phyloP scores from a whole-genome alignment of 768 basidiomycete genomes.

The Suillus spraguei region DNA sequence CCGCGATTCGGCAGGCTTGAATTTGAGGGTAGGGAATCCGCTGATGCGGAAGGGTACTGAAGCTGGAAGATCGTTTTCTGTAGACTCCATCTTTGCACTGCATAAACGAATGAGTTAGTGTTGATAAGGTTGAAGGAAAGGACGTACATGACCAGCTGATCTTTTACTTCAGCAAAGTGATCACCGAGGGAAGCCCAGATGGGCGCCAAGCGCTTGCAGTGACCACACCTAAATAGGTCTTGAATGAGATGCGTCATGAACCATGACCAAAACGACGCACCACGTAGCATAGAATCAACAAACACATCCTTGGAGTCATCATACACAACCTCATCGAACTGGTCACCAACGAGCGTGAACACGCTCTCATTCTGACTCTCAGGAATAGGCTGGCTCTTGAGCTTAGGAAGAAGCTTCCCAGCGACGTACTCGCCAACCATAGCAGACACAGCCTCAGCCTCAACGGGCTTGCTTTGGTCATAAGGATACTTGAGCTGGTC shows the following conservation, averaged over 20 bases:
- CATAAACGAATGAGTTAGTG: constrained; percentile 15
- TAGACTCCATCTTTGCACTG: constrained; percentile 95
- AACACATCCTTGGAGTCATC: constrained; percentile 94
- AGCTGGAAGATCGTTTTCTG: constrained; percentile 93
- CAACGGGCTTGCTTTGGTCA: constrained; percentile 66
- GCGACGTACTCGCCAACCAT: constrained; percentile 68
- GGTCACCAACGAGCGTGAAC: constrained; percentile 81
- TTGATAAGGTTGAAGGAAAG: background rate
- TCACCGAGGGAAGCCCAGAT: constrained; percentile 91
- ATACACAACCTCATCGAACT: constrained; percentile 84
- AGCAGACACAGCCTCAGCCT: constrained; percentile 53
- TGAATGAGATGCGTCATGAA: background rate
- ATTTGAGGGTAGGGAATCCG: constrained; percentile 96
- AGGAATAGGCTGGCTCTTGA: constrained; percentile 92
- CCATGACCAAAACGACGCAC: constrained; percentile 47
- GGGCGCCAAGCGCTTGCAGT: constrained; percentile 97
- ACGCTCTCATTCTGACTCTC: constrained; percentile 82
- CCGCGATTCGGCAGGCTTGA: constrained; percentile 85
- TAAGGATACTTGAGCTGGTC: constrained; percentile 90
- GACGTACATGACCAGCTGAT: constrained; percentile 76
- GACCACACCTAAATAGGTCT: constrained; percentile 65
- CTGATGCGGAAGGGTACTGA: constrained; percentile 83
- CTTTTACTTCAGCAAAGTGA: constrained; percentile 74
- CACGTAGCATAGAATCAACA: constrained; percentile 95
- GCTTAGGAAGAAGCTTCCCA: constrained; percentile 75